phyloP scores from a whole-genome alignment of 1,139 yeast genomes.

The Taphrina deformans region DNA sequence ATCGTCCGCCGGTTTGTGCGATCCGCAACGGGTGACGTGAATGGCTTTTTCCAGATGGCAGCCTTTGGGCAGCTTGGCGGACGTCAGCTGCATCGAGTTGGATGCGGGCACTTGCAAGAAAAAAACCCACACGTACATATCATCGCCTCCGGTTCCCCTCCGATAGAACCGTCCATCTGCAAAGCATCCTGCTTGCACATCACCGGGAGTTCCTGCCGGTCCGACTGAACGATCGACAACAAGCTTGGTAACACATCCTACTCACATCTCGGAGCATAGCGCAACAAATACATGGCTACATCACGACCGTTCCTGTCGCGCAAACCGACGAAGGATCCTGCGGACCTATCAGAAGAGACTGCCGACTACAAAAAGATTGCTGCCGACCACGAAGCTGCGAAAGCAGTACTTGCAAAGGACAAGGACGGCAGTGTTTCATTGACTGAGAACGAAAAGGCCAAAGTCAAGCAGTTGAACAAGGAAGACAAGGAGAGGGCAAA shows the following conservation, averaged over 20 bases:
- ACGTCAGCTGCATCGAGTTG: not conserved
- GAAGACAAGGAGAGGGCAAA: not conserved
- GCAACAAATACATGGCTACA: not conserved
- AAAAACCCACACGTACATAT: not conserved
- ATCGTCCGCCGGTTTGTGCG: not conserved
- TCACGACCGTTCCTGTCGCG: constrained; percentile 23
- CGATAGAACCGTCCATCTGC: not conserved
- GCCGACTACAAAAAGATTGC: not conserved
- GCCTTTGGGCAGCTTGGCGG: not conserved
- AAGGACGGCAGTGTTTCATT: not conserved
- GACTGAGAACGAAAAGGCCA: constrained; percentile 2
- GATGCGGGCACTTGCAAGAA: not conserved
- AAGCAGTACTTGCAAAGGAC: constrained; percentile 3
- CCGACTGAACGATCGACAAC: no score
- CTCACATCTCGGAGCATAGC: not conserved
- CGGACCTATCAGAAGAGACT: constrained; percentile 5
- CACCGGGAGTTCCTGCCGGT: no score
- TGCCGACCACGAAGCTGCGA: not conserved
- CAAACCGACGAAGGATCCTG: constrained; percentile 30
- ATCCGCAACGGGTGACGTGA: not conserved
- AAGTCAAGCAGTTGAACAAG: not conserved
- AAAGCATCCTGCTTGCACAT: no score
- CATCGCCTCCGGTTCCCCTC: not conserved
- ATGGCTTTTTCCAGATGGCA: no score
- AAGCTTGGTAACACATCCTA: not conserved